These are phyloP conservation scores for Spinellus fusiger DNA, from an alignment of 192 early-diverging fungal genomes.

Conservation along the genomic window DNA sequence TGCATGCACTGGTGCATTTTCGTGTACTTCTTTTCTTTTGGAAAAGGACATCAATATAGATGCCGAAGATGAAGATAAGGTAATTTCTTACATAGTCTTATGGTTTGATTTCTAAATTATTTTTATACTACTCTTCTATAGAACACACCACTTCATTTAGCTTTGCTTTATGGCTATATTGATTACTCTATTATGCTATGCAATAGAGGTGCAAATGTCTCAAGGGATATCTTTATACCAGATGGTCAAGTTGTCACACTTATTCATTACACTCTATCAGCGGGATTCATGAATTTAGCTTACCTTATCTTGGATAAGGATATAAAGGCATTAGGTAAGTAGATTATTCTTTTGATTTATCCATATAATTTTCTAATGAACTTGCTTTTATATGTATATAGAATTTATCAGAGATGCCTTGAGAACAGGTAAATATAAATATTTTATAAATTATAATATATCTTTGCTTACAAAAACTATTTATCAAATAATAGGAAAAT, in stretches of 20 bases:
- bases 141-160: slow-evolving; percentile 42
- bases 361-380: background rate
- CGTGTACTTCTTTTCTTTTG: slow-evolving; percentile 36
- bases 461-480: background rate
- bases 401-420: slow-evolving; percentile 34
- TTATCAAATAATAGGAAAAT: slow-evolving; percentile 29
- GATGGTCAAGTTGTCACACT: slow-evolving; percentile 21
- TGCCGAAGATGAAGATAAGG: slow-evolving; percentile 25
- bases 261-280: slow-evolving; percentile 32
- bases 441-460: background rate
- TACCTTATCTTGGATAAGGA: slow-evolving; percentile 46
- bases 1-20: slow-evolving; percentile 41
- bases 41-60: slow-evolving; percentile 22
- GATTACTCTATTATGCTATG: slow-evolving; percentile 45
- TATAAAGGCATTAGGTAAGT: slow-evolving; percentile 22
- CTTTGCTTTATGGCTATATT: slow-evolving; percentile 32
- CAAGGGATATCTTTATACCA: slow-evolving; percentile 21
- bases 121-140: background rate
- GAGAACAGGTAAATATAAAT: slow-evolving; percentile 18
- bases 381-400: background rate
- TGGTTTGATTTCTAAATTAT: background rate
- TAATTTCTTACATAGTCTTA: slow-evolving; percentile 3
- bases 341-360: background rate
- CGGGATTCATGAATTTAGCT: slow-evolving; percentile 39
- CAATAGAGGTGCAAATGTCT: slow-evolving; percentile 30